Evolutionary conservation across 176 grass and related monocot genomes (phyloP).

Genomic region (Musa troglodytarum): DNA sequence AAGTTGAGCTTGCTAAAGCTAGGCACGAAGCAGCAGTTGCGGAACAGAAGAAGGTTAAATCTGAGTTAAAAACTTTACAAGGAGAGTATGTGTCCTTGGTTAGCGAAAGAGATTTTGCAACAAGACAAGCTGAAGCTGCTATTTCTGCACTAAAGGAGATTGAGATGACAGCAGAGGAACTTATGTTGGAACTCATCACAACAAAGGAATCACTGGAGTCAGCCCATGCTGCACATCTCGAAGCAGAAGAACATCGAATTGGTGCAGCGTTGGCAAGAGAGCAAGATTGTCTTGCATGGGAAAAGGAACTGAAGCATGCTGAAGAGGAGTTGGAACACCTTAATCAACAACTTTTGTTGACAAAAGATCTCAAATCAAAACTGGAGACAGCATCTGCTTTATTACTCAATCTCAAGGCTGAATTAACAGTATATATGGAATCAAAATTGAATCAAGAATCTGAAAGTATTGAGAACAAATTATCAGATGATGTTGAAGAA

Average conservation of each 20-base stretch:
- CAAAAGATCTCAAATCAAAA: conserved; percentile 36
- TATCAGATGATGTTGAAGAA: conserved; percentile 33
- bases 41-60: conserved; percentile 47
- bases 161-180: conserved; percentile 60
- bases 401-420: conserved; percentile 44
- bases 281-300: conserved; percentile 74
- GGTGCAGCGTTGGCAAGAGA: conserved; percentile 64
- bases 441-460: conserved; percentile 51
- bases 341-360: conserved; percentile 45
- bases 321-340: conserved; percentile 51
- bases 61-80: conserved; percentile 42
- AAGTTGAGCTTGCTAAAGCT: conserved; percentile 53
- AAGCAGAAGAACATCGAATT: conserved; percentile 74
- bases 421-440: conserved; percentile 48
- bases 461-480: conserved; percentile 21
- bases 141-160: conserved; percentile 34
- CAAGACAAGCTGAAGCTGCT: conserved; percentile 42
- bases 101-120: conserved; percentile 51
- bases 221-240: conserved; percentile 58
- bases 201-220: conserved; percentile 64
- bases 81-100: conserved; percentile 47
- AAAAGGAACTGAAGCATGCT: conserved; percentile 67
- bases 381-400: conserved; percentile 33
- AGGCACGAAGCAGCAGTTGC: conserved; percentile 57
- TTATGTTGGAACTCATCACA: conserved; percentile 63